Conservation (phyloP, 2,329 filamentous ascomycete genomes). For the Xylariaceae sp. region DNA sequence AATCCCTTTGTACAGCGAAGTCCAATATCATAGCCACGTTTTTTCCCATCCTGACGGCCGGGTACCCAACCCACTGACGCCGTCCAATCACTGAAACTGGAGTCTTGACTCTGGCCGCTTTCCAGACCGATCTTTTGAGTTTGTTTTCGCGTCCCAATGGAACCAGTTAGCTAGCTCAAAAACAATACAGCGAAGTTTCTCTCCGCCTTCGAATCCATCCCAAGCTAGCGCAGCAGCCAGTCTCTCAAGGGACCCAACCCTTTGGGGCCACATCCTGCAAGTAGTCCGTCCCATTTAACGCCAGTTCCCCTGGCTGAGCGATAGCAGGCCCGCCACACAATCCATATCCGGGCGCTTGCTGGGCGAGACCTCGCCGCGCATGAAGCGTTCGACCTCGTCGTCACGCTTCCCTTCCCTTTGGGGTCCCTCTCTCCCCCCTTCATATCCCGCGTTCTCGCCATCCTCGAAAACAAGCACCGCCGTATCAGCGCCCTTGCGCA, state of each 20-base stretch:
- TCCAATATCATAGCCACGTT: slow-evolving; percentile 15
- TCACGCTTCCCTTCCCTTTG: slow-evolving; percentile 15
- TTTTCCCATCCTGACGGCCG: background rate
- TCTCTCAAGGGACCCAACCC: too few species aligned
- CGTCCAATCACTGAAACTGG: background rate
- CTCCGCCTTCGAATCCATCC: too few species aligned
- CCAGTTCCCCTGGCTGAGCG: slow-evolving; percentile 93
- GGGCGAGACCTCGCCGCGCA: slow-evolving; percentile 68
- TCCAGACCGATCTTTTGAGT: too few species aligned
- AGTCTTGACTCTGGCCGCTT: too few species aligned
- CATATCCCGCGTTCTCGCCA: slow-evolving; percentile 35
- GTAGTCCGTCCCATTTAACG: slow-evolving; percentile 55
- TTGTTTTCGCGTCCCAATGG: too few species aligned
- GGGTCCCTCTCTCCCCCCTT: background rate
- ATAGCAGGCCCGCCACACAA: slow-evolving; percentile 86
- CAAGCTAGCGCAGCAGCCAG: too few species aligned
- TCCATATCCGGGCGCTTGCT: slow-evolving; percentile 83
- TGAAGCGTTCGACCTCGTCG: slow-evolving; percentile 72
- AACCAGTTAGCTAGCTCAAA: too few species aligned
- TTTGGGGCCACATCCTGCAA: too few species aligned
- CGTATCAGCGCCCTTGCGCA: slow-evolving; percentile 29
- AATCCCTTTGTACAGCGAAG: slow-evolving; percentile 12
- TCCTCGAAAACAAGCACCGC: slow-evolving; percentile 61
- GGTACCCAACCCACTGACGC: background rate
- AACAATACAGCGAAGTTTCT: too few species aligned